phyloP scores from a whole-genome alignment of 768 basidiomycete genomes.

The Fistulinella prunicolor region DNA sequence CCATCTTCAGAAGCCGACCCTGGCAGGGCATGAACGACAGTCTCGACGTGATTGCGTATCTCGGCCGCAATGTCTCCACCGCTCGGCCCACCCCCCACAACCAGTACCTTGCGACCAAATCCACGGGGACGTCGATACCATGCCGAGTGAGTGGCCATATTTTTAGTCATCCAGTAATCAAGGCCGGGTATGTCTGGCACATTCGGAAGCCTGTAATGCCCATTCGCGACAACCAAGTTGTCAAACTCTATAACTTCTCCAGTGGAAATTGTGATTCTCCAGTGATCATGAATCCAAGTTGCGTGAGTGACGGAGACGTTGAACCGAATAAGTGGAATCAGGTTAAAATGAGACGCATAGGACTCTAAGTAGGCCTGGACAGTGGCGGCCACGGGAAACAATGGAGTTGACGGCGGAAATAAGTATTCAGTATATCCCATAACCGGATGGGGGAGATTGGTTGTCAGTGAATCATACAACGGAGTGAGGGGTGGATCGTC shows the following conservation, averaged over 20 bases:
- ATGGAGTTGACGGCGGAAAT: slow-evolving; percentile 69
- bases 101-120: slow-evolving; percentile 40
- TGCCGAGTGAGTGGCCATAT: slow-evolving; percentile 61
- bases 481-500: slow-evolving; percentile 61
- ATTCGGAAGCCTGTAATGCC: slow-evolving; percentile 66
- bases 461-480: slow-evolving; percentile 77
- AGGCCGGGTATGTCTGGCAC: slow-evolving; percentile 62
- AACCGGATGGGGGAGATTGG: slow-evolving; percentile 74
- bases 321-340: slow-evolving; percentile 61
- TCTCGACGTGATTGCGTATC: slow-evolving; percentile 41
- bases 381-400: slow-evolving; percentile 60
- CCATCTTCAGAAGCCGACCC: slow-evolving; percentile 33
- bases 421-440: slow-evolving; percentile 66
- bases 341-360: slow-evolving; percentile 61
- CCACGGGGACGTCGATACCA: slow-evolving; percentile 58
- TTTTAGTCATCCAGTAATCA: slow-evolving; percentile 48
- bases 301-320: slow-evolving; percentile 52
- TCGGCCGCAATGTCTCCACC: slow-evolving; percentile 67
- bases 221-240: slow-evolving; percentile 70
- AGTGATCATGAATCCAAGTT: slow-evolving; percentile 39
- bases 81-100: slow-evolving; percentile 59
- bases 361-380: slow-evolving; percentile 69
- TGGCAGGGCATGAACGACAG: slow-evolving; percentile 56
- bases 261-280: slow-evolving; percentile 48
- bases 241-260: slow-evolving; percentile 47